phyloP scores from a whole-genome alignment of 495 filamentous ascomycete species.

The Letharia columbiana region DNA sequence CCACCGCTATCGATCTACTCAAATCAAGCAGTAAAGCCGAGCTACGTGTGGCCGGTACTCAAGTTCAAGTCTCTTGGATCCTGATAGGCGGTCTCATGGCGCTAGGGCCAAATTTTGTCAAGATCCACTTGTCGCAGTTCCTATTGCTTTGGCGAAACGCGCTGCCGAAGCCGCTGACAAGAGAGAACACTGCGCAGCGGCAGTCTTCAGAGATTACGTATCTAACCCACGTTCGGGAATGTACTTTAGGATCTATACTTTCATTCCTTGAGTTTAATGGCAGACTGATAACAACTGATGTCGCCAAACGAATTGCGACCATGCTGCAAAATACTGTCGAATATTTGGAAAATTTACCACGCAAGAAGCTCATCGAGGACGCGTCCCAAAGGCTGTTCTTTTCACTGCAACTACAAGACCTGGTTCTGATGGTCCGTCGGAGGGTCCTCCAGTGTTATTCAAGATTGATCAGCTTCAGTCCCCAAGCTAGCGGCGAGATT shows the following conservation, averaged over 20 bases:
- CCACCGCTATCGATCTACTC: constrained; percentile 82
- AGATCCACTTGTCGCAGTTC: constrained; percentile 92
- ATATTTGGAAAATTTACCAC: constrained; percentile 74
- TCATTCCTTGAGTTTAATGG: constrained; percentile 93
- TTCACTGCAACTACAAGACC: constrained; percentile 81
- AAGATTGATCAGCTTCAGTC: constrained; percentile 79
- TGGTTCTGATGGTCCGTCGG: constrained; percentile 85
- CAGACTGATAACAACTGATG: constrained; percentile 82
- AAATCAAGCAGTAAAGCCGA: constrained; percentile 91
- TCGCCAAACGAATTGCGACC: constrained; percentile 81
- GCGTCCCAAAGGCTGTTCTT: constrained; percentile 75
- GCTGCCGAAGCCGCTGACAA: constrained; percentile 83
- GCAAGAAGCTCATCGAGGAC: constrained; percentile 83
- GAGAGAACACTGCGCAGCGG: constrained; percentile 75
- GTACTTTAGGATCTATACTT: constrained; percentile 81
- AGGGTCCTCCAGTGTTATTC: constrained; percentile 91
- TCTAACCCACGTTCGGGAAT: constrained; percentile 90
- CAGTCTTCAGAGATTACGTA: constrained; percentile 84
- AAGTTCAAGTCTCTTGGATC: constrained; percentile 97
- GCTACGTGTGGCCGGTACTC: constrained; percentile 80
- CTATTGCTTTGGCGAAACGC: constrained; percentile 98
- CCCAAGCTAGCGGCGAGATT: constrained; percentile 69
- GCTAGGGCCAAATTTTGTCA: constrained; percentile 94
- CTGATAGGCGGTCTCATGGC: constrained; percentile 95
- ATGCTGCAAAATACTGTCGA: constrained; percentile 95